These are phyloP conservation scores for Xylaria hypoxylon DNA, from an alignment of 2,329 filamentous ascomycete genomes.

Conservation along the genomic window DNA sequence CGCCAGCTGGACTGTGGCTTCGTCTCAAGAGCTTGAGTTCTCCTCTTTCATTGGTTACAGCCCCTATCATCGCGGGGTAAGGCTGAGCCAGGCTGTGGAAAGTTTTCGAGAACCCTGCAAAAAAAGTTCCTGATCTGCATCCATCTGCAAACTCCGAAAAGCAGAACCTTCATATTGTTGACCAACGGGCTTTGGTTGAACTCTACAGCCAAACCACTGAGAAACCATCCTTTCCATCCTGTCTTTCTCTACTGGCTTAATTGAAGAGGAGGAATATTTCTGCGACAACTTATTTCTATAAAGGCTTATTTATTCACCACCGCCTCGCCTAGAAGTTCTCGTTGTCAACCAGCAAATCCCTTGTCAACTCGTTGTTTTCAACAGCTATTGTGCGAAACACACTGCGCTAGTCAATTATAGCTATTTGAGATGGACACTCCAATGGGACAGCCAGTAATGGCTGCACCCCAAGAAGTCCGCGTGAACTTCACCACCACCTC, in stretches of 20 bases:
- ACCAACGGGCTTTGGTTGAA: not conserved
- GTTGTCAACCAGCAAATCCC: not conserved
- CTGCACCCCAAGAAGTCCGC: conserved; percentile 65
- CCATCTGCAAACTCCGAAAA: conserved; percentile 21
- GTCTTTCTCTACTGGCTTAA: too few species aligned
- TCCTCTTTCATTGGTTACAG: conserved; percentile 37
- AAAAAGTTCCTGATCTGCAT: conserved; percentile 36
- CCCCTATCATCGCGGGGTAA: conserved; percentile 48
- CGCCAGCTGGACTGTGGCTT: conserved; percentile 33
- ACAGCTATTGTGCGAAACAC: conserved; percentile 7
- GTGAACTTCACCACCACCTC: conserved; percentile 75
- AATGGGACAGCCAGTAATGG: conserved; percentile 44
- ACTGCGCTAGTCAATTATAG: not conserved
- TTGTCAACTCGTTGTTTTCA: conserved; percentile 2
- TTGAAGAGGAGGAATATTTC: not conserved
- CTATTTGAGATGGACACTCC: conserved; percentile 42
- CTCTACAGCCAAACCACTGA: not conserved
- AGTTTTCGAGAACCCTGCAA: conserved; percentile 31
- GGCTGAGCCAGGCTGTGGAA: conserved; percentile 42
- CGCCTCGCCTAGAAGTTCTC: not conserved
- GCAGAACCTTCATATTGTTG: not conserved
- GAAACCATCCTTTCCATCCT: not conserved
- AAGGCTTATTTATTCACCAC: not conserved
- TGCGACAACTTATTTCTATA: not conserved
- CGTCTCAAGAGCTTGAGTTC: not conserved